Conservation (phyloP, 2,329 filamentous ascomycete species). For the Pseudophaeomoniella oleicola region DNA sequence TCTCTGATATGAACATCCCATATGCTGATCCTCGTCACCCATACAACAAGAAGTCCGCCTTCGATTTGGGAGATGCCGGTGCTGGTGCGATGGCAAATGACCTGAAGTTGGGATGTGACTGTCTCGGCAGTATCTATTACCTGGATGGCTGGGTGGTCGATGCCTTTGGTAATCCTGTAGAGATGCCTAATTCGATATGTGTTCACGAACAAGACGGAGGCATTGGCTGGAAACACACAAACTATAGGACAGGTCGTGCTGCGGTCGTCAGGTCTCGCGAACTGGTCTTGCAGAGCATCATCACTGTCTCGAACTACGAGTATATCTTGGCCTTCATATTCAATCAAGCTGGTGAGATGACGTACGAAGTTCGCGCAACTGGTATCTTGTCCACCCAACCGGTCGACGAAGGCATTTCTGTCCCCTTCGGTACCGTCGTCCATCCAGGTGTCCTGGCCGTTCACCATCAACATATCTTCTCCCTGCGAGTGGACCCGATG, state of each 20-base stretch:
- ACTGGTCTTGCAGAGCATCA: slow-evolving; percentile 54
- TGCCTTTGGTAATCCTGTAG: slow-evolving; percentile 42
- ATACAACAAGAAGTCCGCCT: slow-evolving; percentile 55
- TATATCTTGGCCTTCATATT: slow-evolving; percentile 60
- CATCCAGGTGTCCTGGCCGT: slow-evolving; percentile 54
- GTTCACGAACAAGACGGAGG: slow-evolving; percentile 58
- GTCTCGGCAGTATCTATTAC: slow-evolving; percentile 56
- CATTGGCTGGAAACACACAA: slow-evolving; percentile 58
- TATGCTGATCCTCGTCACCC: slow-evolving; percentile 52
- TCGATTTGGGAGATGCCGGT: slow-evolving; percentile 54
- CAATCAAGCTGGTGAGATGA: slow-evolving; percentile 53
- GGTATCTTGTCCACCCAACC: slow-evolving; percentile 54
- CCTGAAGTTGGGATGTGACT: slow-evolving; percentile 55
- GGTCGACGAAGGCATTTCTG: slow-evolving; percentile 48
- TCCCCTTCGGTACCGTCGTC: slow-evolving; percentile 54
- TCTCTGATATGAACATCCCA: slow-evolving; percentile 51
- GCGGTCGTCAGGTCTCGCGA: slow-evolving; percentile 50
- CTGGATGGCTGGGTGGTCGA: slow-evolving; percentile 44
- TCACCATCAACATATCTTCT: slow-evolving; percentile 68
- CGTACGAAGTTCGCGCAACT: slow-evolving; percentile 54
- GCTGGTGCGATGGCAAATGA: slow-evolving; percentile 56
- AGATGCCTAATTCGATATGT: slow-evolving; percentile 53
- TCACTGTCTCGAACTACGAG: slow-evolving; percentile 59
- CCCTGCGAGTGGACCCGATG: slow-evolving; percentile 45
- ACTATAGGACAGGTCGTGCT: slow-evolving; percentile 51